A percentile compares a stretch with the other conserved stretches of the same genome.
These are phyloP conservation scores for Saturnispora besseyi DNA, from an alignment of 805 yeast species.

Conservation along the genomic window DNA sequence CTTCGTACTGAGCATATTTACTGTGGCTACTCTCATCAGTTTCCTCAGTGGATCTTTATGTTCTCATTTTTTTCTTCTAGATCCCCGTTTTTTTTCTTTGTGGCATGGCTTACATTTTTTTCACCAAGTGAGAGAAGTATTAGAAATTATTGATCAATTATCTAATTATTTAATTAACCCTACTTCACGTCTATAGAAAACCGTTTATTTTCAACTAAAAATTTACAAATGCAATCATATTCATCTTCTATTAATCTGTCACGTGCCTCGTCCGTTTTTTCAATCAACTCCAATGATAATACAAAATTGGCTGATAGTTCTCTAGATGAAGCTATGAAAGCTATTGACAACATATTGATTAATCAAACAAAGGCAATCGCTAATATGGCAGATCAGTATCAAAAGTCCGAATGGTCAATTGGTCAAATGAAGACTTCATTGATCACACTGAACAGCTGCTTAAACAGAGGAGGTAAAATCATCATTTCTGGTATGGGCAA, in stretches of 20 bases:
- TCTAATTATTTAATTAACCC: too few relatives aligned
- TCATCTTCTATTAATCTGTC: conserved; percentile 15
- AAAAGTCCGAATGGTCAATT: conserved; percentile 36
- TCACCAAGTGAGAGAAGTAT: too few relatives aligned
- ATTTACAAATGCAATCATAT: conserved; percentile 4
- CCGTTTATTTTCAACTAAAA: neutral
- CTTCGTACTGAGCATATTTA: neutral
- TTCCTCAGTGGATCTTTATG: too few relatives aligned
- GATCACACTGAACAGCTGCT: conserved; percentile 33
- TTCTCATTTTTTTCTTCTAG: too few relatives aligned
- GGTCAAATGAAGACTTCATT: conserved; percentile 36
- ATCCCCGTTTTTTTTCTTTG: neutral
- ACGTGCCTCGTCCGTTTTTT: conserved; percentile 22
- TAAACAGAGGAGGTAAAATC: conserved; percentile 53
- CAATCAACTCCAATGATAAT: conserved; percentile 13
- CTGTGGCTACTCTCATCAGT: neutral
- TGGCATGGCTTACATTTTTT: neutral
- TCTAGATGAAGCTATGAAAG: conserved; percentile 20
- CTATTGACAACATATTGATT: conserved; percentile 34
- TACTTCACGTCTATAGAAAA: too few relatives aligned
- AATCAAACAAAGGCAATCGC: conserved; percentile 41
- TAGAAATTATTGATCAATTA: too few relatives aligned
- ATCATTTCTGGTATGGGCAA: conserved; percentile 81
- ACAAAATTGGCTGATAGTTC: conserved; percentile 15
- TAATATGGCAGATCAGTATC: conserved; percentile 38